phyloP scores from a whole-genome alignment of 345 rosid species.

The Populus davidiana region DNA sequence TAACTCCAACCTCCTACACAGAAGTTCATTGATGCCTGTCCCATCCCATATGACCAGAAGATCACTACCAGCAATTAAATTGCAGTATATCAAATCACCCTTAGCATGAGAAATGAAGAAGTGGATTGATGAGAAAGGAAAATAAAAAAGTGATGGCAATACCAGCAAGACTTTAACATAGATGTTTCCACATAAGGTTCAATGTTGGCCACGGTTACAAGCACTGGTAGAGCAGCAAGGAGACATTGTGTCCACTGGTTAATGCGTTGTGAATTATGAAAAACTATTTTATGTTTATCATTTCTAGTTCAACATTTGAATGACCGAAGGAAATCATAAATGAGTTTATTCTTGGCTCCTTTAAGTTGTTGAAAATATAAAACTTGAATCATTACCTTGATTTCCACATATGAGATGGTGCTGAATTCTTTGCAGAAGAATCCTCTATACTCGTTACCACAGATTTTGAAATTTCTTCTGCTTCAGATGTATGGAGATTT shows the following conservation, averaged over 20 bases:
- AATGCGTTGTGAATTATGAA: background rate
- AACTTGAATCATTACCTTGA: slow-evolving; percentile 37
- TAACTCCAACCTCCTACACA: background rate
- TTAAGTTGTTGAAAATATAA: background rate
- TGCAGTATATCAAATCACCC: background rate
- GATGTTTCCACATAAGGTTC: background rate
- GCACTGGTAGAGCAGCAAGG: background rate
- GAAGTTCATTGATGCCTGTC: background rate
- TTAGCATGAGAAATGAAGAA: background rate
- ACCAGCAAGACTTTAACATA: background rate
- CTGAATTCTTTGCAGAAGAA: slow-evolving; percentile 25
- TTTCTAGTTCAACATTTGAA: background rate
- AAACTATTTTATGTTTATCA: background rate
- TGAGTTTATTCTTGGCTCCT: background rate
- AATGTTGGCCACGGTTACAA: background rate
- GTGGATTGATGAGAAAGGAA: background rate
- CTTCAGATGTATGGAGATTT: slow-evolving; percentile 52
- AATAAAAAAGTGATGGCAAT: background rate
- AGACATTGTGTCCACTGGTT: background rate
- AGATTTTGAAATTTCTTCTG: slow-evolving; percentile 49
- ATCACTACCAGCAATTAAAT: no score
- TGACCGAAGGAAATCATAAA: background rate
- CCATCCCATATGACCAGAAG: background rate
- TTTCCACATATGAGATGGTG: slow-evolving; percentile 48
- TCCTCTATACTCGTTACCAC: slow-evolving; percentile 34